Base-by-base conservation (phyloP, 2,329 filamentous ascomycete genomes). In the Claviceps sp. region DNA sequence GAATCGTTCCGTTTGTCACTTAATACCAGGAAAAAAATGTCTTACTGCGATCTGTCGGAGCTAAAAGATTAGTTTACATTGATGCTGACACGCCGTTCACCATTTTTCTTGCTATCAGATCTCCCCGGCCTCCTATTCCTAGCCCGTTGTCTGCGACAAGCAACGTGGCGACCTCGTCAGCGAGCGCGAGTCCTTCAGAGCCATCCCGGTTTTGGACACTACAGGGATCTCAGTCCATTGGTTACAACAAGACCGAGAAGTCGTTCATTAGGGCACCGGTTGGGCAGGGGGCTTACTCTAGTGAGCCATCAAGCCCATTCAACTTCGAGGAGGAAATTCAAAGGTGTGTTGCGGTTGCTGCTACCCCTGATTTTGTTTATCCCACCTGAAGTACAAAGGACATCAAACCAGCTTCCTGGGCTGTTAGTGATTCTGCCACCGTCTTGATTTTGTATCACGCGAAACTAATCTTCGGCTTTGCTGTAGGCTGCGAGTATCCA, bases 131-230 rank as follows among this genome's bases (percentile, higher is more conserved):
- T 61, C 63, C 69, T 52, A 66, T 71, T 55, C 72, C 75, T 45
- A 78, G 75, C 59, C 75, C 76, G 57, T 66, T 78, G 47, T 77
- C 60, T 54, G 69, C 70, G 52, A 71, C 69, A 54, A 72, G 65
- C 60, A 66, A 58, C 53, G 66, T 69, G 51, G 63, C 70, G 48
- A 73, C 71, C 60, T 67, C 68, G 55, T 67, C 72, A 50, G 63
- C 69, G 54, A 72, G 63, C 58, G 63, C 70, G 49, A 73, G 68
- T 57, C 68, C 70, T 46, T 57, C 54, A 51, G 59, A 57, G 37
- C 52, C 48, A 30, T 49, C 56, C 38, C 60, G 58, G 56, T 57
- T 56, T 47, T 50, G 55, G 44, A 53, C 45, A 44, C 48, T 49
- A 36, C 57, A 57, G 54, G 66, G 62, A 52, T 65, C 64, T 24